Conservation (phyloP, 2,329 filamentous ascomycete genomes). For the Ophioceras dolichostomum region DNA sequence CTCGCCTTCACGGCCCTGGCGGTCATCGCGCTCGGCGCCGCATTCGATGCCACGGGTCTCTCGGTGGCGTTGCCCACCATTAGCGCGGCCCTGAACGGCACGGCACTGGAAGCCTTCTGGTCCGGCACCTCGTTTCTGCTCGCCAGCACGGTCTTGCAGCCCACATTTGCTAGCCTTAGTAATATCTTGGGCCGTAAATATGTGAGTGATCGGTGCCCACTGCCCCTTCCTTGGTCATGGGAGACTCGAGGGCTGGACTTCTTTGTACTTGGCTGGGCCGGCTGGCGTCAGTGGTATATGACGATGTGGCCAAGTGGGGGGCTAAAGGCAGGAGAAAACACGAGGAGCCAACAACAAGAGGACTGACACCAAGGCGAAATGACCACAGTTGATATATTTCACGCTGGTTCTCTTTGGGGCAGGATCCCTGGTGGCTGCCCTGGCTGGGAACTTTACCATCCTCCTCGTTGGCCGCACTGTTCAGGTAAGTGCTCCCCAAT, state of each 20-base stretch:
- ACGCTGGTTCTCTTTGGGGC: conserved; percentile 20
- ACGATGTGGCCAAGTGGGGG: too few species aligned
- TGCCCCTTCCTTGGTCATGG: too few species aligned
- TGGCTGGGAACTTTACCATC: conserved; percentile 26
- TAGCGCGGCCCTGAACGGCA: conserved; percentile 34
- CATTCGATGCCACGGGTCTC: conserved; percentile 53
- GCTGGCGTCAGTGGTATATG: too few species aligned
- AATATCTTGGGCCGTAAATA: conserved; percentile 21
- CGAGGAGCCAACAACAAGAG: too few species aligned
- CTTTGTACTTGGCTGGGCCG: too few species aligned
- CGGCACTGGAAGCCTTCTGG: conserved; percentile 55
- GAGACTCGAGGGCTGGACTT: too few species aligned
- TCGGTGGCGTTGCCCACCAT: conserved; percentile 48
- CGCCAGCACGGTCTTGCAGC: conserved; percentile 47
- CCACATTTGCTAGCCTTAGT: conserved; percentile 31
- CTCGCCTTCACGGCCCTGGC: conserved; percentile 38
- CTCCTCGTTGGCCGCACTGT: conserved; percentile 36
- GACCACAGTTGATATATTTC: conserved; percentile 16
- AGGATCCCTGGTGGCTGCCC: conserved; percentile 26
- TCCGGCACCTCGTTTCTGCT: conserved; percentile 59
- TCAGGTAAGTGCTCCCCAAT: conserved; percentile 18
- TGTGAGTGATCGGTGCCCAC: conserved; percentile 7
- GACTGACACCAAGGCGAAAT: too few species aligned
- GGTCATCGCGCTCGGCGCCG: conserved; percentile 46
- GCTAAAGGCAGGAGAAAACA: too few species aligned